Base-by-base conservation (phyloP, 768 basidiomycete genomes). In the Panaeolus cyanescens region DNA sequence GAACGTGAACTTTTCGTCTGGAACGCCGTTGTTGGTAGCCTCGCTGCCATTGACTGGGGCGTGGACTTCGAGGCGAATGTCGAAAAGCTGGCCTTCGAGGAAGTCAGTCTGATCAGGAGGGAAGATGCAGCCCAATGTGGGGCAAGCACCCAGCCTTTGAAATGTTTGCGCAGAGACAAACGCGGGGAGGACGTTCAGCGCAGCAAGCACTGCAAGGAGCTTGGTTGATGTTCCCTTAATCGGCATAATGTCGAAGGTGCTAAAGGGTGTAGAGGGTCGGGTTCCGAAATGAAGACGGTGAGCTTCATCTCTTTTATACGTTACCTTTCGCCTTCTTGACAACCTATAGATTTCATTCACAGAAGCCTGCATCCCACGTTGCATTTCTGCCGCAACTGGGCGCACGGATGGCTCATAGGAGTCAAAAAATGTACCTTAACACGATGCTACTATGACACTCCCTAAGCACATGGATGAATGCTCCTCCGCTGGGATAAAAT, bases 81-180 rank as follows among this genome's bases (percentile, higher is more conserved):
- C 79, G 62, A 80, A 80, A 32, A 77, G 68, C 62, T 80, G 79
- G 17, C 79, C 78, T 34, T 76, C 70, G 28, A 77, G 67, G 67
- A 80, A 80, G 56, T 80, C 77, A 33, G 75, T 76, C 58, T 78
- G 79, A 64, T 80, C 79, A 20, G 79, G 79, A 25, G 79, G 79
- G 59, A 80, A 76, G 15, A 80, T 67, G 54, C 79, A 80, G 34
- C 79, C 79, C 12, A 80, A 69, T 22, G 68, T 76, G 1, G 79
- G 77, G 58, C 79, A 80, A 34, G 73, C 66, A 8, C 79, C 79
- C 15, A 80, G 75, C 28, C 79, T 72, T 63, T 73, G 70, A 70
- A 74, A 80, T 31, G 74, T 75, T 59, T 80, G 79, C 6, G 75
- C 78, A 40, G 70, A 70, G 30, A 64, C 71, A 25, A 64, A 34